Percentiles rank a stretch among this genome's conserved stretches.
Conservation (phyloP, 805 yeast genomes). For the Scheffersomyces stipitis region DNA sequence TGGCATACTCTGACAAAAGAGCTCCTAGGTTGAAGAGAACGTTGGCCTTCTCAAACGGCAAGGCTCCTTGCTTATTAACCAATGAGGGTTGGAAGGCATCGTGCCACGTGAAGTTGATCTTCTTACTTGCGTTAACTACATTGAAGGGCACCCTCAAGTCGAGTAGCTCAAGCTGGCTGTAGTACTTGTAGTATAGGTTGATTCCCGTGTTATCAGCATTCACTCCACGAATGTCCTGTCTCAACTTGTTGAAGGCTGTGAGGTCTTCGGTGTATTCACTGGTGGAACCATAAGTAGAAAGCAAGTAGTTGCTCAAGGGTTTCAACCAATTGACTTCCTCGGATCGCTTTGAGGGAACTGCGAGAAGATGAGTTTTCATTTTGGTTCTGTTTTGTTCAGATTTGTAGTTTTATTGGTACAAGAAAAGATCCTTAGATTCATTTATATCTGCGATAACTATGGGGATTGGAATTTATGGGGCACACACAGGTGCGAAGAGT, state of each 20-base stretch:
- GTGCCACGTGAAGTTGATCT: slow-evolving; percentile 71
- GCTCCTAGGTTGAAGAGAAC: slow-evolving; percentile 77
- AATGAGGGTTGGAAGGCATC: slow-evolving; percentile 60
- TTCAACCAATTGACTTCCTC: slow-evolving; percentile 64
- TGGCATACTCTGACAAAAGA: slow-evolving; percentile 52
- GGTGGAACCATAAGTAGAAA: slow-evolving; percentile 61
- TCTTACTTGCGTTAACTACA: slow-evolving; percentile 42
- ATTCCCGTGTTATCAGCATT: slow-evolving; percentile 45
- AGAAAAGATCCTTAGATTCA: neutral
- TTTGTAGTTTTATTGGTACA: neutral
- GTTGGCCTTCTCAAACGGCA: slow-evolving; percentile 89
- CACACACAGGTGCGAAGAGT: too few species aligned
- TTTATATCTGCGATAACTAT: neutral
- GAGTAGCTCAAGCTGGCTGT: slow-evolving; percentile 76
- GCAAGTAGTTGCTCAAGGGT: slow-evolving; percentile 58
- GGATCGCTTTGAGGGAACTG: slow-evolving; percentile 41
- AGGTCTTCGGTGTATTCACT: slow-evolving; percentile 60
- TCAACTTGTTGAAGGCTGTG: slow-evolving; percentile 51
- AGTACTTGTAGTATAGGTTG: slow-evolving; percentile 64
- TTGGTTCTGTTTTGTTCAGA: neutral
- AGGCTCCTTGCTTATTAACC: slow-evolving; percentile 66
- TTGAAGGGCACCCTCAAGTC: slow-evolving; percentile 73
- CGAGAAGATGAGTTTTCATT: slow-evolving; percentile 20
- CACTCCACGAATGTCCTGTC: slow-evolving; percentile 58
- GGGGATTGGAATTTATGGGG: neutral